Evolutionary conservation across 2,329 filamentous ascomycete species (phyloP), one percentile per base, ranked within the genome.

Genomic region (Aspergillus quadricinctus): DNA sequence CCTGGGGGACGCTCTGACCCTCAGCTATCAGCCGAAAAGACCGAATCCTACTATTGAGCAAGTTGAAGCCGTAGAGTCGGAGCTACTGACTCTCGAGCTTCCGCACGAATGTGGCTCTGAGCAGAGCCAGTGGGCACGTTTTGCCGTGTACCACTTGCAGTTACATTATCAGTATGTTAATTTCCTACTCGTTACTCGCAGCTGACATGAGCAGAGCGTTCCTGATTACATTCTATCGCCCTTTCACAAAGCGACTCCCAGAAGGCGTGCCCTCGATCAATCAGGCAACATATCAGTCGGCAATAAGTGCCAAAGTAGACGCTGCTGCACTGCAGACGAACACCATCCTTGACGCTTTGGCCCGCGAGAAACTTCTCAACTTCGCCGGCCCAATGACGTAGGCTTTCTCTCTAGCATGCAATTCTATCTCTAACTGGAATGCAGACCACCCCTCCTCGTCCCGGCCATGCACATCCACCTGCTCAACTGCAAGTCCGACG

Each of bases 171-270:
- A 68, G 68, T 69, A 43, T 9, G 40, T 19, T 10, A 55, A 60
- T 59, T 35, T 21, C 7, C 10, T 1, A 4, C 17, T 46, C 10
- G 1, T 29, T n/a, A 23, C 3, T 6, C 8, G 6, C 25, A 2
- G 14, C 57, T 64, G 14, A 64, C 48, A 5, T 4, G 14, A 21
- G 41, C 19, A 69, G 69, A 37, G 62, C 68, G 9, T 57, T 69
- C 27, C 48, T 67, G 1, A 62, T 70, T 27, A 63, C 65, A 0
- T 66, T 72, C 28, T 70, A 72, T 50, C 69, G 69, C 0, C 63
- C 64, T 0, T 71, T 58, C 45, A 57, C 63, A 3, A 64, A 60
- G 1, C 61, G 63, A 8, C 19, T 41, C 4, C 66, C 69, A 0
- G 51, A 61, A 17, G 67, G 61, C 5, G 51, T 68, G 5, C 50